Evolutionary conservation across 768 basidiomycete genomes (phyloP).

Genomic region (Russula sp.): DNA sequence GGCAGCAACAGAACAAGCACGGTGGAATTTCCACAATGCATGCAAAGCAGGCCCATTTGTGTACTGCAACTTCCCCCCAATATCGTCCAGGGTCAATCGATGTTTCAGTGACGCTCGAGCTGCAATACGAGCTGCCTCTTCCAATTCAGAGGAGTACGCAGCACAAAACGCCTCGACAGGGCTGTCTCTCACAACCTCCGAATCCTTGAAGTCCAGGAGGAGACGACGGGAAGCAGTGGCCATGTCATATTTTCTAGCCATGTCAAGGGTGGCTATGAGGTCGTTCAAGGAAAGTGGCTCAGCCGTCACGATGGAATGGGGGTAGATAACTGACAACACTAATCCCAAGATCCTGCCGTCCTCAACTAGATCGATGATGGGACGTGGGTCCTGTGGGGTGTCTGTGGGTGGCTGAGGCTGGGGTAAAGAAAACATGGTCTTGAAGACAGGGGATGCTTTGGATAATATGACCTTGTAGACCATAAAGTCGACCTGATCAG

Average conservation of each 20-base stretch:
- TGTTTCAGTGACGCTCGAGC: no score
- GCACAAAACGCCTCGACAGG: neutral
- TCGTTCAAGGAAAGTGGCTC: neutral
- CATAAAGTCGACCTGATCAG: neutral
- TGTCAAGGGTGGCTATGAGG: neutral
- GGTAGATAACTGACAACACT: neutral
- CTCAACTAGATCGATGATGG: neutral
- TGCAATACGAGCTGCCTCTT: neutral
- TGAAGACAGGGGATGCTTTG: slow-evolving; percentile 5
- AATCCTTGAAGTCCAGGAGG: no score
- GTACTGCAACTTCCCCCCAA: neutral
- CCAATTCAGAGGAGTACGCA: neutral
- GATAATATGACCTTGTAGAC: neutral
- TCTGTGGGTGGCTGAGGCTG: neutral
- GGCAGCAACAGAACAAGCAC: no score
- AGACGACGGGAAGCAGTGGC: no score
- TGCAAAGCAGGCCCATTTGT: neutral
- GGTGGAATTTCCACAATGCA: no score
- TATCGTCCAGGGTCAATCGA: neutral
- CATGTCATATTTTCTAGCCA: neutral
- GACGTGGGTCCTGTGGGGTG: neutral
- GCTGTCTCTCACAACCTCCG: no score
- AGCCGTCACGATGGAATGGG: neutral
- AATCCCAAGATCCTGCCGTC: neutral
- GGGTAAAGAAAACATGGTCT: no score